phyloP scores from a whole-genome alignment of 352 stramenopile species.

The Pythium pyrilobum region DNA sequence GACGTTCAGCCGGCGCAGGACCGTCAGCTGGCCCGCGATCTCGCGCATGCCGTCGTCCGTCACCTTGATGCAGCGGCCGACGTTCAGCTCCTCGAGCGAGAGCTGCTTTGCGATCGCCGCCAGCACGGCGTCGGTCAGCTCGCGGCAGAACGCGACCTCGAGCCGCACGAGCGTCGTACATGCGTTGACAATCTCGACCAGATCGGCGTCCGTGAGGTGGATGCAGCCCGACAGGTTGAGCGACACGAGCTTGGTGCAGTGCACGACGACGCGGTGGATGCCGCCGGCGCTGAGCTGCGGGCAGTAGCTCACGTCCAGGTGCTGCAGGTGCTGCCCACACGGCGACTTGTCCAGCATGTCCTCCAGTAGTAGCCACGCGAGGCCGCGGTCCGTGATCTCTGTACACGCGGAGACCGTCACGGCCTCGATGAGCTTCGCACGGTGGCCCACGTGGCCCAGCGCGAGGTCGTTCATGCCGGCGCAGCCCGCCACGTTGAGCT shows the following conservation, averaged over 20 bases:
- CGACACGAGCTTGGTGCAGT: slow-evolving; percentile 53
- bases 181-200: slow-evolving; percentile 64
- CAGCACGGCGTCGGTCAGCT: slow-evolving; percentile 74
- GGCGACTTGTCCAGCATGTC: slow-evolving; percentile 63
- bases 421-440: slow-evolving; percentile 40
- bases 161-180: slow-evolving; percentile 70
- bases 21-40: slow-evolving; percentile 62
- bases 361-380: slow-evolving; percentile 44
- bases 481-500: slow-evolving; percentile 68
- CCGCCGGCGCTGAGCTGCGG: slow-evolving; percentile 44
- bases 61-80: slow-evolving; percentile 67
- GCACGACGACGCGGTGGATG: slow-evolving; percentile 50
- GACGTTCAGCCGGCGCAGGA: slow-evolving; percentile 63
- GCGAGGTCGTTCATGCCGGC: slow-evolving; percentile 60
- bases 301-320: slow-evolving; percentile 83
- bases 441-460: slow-evolving; percentile 64
- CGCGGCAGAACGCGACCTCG: slow-evolving; percentile 74
- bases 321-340: slow-evolving; percentile 35
- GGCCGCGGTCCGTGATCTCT: slow-evolving; percentile 57
- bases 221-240: slow-evolving; percentile 83
- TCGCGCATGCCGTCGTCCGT: slow-evolving; percentile 84
- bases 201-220: slow-evolving; percentile 54
- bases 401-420: slow-evolving; percentile 56
- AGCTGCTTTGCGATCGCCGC: slow-evolving; percentile 66
- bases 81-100: slow-evolving; percentile 70